Evolutionary conservation across 805 yeast species (phyloP).

Genomic region (Komagataella mondaviorum): DNA sequence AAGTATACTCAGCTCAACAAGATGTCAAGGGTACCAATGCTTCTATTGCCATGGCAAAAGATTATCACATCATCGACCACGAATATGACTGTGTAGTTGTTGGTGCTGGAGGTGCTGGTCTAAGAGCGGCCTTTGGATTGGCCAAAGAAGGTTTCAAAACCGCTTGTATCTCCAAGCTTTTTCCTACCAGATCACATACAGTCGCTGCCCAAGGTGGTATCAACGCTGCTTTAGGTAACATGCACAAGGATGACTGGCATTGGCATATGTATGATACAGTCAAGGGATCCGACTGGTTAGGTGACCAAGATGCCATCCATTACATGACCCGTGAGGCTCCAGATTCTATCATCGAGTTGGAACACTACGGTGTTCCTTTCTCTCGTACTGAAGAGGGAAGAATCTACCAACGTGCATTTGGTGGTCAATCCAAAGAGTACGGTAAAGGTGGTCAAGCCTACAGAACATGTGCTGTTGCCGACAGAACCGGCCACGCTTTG

Average conservation of each 20-base stretch:
- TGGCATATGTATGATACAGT: slow-evolving; percentile 99
- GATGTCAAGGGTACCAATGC: slow-evolving; percentile 37
- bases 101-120: slow-evolving; percentile 99
- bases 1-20: slow-evolving; percentile 23
- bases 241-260: slow-evolving; percentile 98
- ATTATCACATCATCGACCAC: slow-evolving; percentile 90
- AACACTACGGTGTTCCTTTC: slow-evolving; percentile 97
- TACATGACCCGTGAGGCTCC: slow-evolving; percentile 99
- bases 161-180: slow-evolving; percentile 92
- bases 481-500: slow-evolving; percentile 96
- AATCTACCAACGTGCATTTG: slow-evolving; percentile 97
- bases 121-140: slow-evolving; percentile 95
- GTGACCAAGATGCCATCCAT: slow-evolving; percentile 98
- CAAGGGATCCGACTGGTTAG: slow-evolving; percentile 98
- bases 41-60: slow-evolving; percentile 40
- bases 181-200: slow-evolving; percentile 97
- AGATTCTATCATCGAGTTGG: slow-evolving; percentile 86
- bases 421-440: slow-evolving; percentile 90
- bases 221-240: slow-evolving; percentile 96
- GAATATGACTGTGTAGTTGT: slow-evolving; percentile 96
- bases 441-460: slow-evolving; percentile 99
- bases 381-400: slow-evolving; percentile 94
- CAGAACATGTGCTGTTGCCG: slow-evolving; percentile 99
- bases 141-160: slow-evolving; percentile 96
- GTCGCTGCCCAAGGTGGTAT: slow-evolving; percentile 99